Percentiles rank a stretch among this genome's conserved stretches.
These are phyloP conservation scores for Plasmodium sp. DNA, from an alignment of 169 alveolate species.

Conservation along the genomic window DNA sequence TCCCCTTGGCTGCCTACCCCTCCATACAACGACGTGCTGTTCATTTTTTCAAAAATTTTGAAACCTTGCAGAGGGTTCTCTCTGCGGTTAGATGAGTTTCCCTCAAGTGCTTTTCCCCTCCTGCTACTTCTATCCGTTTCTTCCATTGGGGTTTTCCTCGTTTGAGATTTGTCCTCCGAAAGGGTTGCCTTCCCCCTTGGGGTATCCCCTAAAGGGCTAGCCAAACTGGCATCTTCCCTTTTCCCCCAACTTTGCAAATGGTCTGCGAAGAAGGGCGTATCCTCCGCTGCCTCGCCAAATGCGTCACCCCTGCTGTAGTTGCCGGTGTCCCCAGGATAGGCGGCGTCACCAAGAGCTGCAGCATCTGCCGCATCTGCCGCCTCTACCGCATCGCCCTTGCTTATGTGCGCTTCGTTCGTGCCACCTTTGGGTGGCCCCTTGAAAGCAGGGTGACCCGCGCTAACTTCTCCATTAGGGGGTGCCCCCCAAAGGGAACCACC, in stretches of 20 bases:
- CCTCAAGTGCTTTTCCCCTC: constrained; percentile 41
- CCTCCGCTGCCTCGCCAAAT: neutral
- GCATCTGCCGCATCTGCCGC: no score
- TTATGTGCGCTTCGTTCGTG: neutral
- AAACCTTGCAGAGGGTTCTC: neutral
- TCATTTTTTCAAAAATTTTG: constrained; percentile 64
- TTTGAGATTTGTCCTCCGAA: neutral
- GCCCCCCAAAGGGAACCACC: neutral
- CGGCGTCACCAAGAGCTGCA: no score
- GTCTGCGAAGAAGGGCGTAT: neutral
- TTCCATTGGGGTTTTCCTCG: neutral
- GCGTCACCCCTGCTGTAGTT: neutral
- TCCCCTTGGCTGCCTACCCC: neutral
- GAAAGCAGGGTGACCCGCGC: neutral
- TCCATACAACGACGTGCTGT: constrained; percentile 33
- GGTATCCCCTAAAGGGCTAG: neutral
- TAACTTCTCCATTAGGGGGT: neutral
- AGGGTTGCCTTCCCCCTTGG: neutral
- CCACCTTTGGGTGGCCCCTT: neutral
- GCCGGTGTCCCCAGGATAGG: neutral
- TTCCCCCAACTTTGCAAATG: neutral
- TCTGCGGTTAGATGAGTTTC: constrained; percentile 1
- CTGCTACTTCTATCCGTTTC: constrained; percentile 2
- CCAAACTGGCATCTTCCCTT: neutral
- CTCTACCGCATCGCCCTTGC: neutral